These are phyloP conservation scores for Umbelopsis isabellina DNA, from an alignment of 192 early-diverging fungal genomes.

Conservation along the genomic window DNA sequence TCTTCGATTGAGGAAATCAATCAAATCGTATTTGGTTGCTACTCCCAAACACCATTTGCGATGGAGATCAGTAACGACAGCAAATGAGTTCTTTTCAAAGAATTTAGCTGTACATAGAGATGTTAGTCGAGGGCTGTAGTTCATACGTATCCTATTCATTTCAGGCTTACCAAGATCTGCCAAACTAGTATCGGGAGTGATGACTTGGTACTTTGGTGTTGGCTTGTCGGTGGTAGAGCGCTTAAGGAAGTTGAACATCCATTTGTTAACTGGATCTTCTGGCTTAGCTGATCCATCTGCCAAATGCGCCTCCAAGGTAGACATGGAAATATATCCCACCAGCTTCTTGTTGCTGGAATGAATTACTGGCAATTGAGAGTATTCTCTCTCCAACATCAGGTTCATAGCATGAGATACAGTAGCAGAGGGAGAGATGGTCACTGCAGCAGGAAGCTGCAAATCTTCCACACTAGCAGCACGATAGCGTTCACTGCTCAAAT, in stretches of 20 bases:
- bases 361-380: constrained; percentile 86
- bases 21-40: constrained; percentile 76
- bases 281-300: constrained; percentile 54
- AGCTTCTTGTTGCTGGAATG: constrained; percentile 62
- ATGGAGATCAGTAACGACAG: constrained; percentile 79
- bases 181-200: constrained; percentile 80
- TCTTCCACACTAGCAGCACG: constrained; percentile 85
- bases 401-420: constrained; percentile 66
- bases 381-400: constrained; percentile 81
- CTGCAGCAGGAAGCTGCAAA: constrained; percentile 79
- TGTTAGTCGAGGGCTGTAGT: no score
- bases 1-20: constrained; percentile 70
- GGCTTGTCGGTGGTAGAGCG: neutral
- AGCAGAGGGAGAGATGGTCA: constrained; percentile 63
- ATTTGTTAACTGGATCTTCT: constrained; percentile 52
- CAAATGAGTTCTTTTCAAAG: constrained; percentile 83
- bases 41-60: constrained; percentile 83
- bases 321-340: constrained; percentile 76
- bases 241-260: constrained; percentile 70
- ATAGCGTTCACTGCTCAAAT: constrained; percentile 65
- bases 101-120: constrained; percentile 54
- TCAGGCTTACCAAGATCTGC: constrained; percentile 58
- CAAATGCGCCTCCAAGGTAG: constrained; percentile 59
- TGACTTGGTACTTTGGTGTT: constrained; percentile 62
- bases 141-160: neutral